Percentiles rank a stretch among this genome's conserved stretches.
Evolutionary conservation across 1,284 basidiomycete species (phyloP).

Genomic region (Leucoagaricus sp.): DNA sequence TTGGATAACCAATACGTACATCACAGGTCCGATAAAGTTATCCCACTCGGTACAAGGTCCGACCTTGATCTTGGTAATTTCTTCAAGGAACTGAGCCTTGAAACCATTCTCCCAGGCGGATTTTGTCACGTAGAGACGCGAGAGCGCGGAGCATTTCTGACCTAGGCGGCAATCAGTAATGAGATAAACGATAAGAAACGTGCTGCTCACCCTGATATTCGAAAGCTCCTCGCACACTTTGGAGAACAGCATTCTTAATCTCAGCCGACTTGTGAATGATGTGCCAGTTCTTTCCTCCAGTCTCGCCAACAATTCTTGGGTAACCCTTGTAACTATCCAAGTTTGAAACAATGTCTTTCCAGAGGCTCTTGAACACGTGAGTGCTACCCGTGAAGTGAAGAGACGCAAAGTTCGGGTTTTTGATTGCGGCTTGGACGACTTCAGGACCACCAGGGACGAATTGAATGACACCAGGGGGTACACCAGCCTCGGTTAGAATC

Average conservation of each 20-base stretch:
- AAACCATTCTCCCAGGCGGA: constrained; percentile 90
- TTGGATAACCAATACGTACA: constrained; percentile 49
- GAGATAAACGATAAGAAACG: not conserved
- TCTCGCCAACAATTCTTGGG: constrained; percentile 96
- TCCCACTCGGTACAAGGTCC: constrained; percentile 79
- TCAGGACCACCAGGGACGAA: constrained; percentile 90
- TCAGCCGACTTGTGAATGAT: constrained; percentile 89
- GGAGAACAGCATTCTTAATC: constrained; percentile 84
- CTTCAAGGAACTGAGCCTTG: constrained; percentile 76
- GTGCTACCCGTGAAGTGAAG: constrained; percentile 99
- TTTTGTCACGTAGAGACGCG: constrained; percentile 86
- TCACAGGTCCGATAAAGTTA: constrained; percentile 96
- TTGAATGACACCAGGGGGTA: constrained; percentile 95
- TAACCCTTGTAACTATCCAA: constrained; percentile 86
- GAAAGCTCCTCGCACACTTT: constrained; percentile 89
- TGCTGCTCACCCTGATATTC: constrained; percentile 84
- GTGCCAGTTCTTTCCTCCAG: constrained; percentile 99
- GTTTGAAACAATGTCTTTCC: constrained; percentile 94
- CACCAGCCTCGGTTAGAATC: constrained; percentile 91
- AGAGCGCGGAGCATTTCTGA: constrained; percentile 97
- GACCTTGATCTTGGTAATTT: constrained; percentile 84
- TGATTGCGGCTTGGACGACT: constrained; percentile 81
- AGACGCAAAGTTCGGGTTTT: constrained; percentile 81
- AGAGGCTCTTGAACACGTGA: constrained; percentile 90
- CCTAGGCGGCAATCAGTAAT: constrained; percentile 40